Base-by-base conservation (phyloP, 768 basidiomycete species). In the Lactarius sp. region DNA sequence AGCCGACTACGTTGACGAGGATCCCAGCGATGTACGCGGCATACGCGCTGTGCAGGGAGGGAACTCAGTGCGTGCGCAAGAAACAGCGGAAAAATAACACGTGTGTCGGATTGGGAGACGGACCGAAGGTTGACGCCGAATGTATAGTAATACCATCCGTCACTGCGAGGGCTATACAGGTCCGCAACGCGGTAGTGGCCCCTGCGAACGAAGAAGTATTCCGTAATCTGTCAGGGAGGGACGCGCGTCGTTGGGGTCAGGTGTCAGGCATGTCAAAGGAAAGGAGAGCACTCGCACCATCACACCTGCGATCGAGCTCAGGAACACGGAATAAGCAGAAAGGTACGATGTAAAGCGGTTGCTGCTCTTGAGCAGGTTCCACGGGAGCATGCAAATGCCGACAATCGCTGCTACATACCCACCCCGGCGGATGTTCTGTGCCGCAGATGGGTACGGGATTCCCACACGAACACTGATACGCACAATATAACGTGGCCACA, bases 321-420 rank as follows among this genome's bases (percentile, higher is more conserved):
- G 76, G 78, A 88, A 92, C 59, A 90, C 90, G 12, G 86, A 86
- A 73, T 91, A 92, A 3, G 88, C 87, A 3, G 87, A 88, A 31
- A 93, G 82, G 73, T 92, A 92, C 37, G 87, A 87, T 4, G 88
- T 86, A 74, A 92, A 92, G 65, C 77, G 81, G 70, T 85, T 91
- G 73, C 85, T 87, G 64, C 78, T 83, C 72, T 86, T 84, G 67
- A 90, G 78, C 41, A 91, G 70, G 69, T 88, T 87, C 89, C 89
- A 90, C 1, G 87, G 89, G 42, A 85, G 81, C 78, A 90, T 90
- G 73, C 79, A 83, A 37, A 92, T 70, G 5, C 90, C 90, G 46
- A 90, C 85, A 52, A 87, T 78, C 8, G 89, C 90, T n/a, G 86
- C 87, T 52, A 93, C 75, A 74, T 88, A 94, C 16, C 91, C 90